Percentiles rank a stretch among this genome's conserved stretches.
Conservation (phyloP, 129 eudicot species). For the Lonicera japonica region DNA sequence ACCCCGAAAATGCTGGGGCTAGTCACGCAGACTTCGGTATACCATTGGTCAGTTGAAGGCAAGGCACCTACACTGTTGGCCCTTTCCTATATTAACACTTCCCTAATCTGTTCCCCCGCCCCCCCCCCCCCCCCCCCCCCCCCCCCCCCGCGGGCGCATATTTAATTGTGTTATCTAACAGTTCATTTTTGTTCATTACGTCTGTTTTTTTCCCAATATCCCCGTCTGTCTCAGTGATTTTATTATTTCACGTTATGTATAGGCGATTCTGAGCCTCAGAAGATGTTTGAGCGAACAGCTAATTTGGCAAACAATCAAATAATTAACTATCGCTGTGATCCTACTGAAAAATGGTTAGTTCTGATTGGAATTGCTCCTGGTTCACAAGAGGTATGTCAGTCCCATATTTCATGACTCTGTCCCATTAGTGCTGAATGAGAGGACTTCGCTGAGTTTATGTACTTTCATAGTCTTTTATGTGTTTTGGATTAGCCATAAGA, state of each 20-base stretch:
- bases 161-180: background rate
- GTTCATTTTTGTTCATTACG: background rate
- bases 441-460: background rate
- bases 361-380: constrained; percentile 97
- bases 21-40: constrained; percentile 73
- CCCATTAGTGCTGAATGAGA: background rate
- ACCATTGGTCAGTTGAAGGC: constrained; percentile 91
- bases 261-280: constrained; percentile 94
- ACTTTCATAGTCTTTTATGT: background rate
- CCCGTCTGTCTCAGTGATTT: no score
- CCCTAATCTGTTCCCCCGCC: no score
- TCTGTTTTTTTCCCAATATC: background rate
- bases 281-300: constrained; percentile 92
- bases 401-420: background rate
- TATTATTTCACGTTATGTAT: constrained; percentile 2
- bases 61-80: background rate
- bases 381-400: constrained; percentile 66
- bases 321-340: constrained; percentile 79
- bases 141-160: no score
- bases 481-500: background rate
- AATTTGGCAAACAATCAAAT: constrained; percentile 83
- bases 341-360: constrained; percentile 91
- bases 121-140: no score
- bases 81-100: background rate
- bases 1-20: constrained; percentile 68